phyloP scores from a whole-genome alignment of 2,329 filamentous ascomycete species.

The Cercospora zeina region DNA sequence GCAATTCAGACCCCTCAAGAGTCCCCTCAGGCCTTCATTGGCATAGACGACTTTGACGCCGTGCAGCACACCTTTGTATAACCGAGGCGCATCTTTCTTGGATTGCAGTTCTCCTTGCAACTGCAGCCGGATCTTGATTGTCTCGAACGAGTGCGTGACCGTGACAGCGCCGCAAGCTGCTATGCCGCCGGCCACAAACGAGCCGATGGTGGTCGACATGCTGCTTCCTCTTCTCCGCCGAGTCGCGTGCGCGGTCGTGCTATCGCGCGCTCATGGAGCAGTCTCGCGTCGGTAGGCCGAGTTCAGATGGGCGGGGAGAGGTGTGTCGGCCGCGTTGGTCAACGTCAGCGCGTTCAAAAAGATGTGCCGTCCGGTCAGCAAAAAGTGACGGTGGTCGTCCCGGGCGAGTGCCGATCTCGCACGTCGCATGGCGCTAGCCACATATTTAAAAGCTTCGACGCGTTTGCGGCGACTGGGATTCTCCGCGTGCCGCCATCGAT shows the following conservation, averaged over 20 bases:
- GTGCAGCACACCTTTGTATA: slow-evolving; percentile 90
- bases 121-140: slow-evolving; percentile 97
- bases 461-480: slow-evolving; percentile 2
- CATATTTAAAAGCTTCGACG: background rate
- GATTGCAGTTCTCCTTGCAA: slow-evolving; percentile 91
- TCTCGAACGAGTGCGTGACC: slow-evolving; percentile 96
- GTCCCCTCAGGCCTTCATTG: slow-evolving; percentile 82
- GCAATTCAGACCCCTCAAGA: slow-evolving; percentile 85
- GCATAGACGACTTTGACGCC: slow-evolving; percentile 85
- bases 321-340: background rate
- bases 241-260: slow-evolving; percentile 8
- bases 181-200: slow-evolving; percentile 93
- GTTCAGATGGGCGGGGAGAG: background rate
- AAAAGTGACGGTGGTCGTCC: slow-evolving; percentile 1
- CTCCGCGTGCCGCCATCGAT: background rate
- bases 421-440: slow-evolving; percentile 5
- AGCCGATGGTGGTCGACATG: slow-evolving; percentile 57
- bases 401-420: slow-evolving; percentile 1
- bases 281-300: background rate
- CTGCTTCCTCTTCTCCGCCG: slow-evolving; percentile 7
- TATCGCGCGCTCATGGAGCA: slow-evolving; percentile 20
- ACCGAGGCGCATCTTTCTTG: slow-evolving; percentile 78
- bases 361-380: slow-evolving; percentile 2
- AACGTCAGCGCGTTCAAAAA: background rate
- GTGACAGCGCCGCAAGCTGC: slow-evolving; percentile 97